Conservation (phyloP, 129 eudicot genomes). For the Artemisia annua region DNA sequence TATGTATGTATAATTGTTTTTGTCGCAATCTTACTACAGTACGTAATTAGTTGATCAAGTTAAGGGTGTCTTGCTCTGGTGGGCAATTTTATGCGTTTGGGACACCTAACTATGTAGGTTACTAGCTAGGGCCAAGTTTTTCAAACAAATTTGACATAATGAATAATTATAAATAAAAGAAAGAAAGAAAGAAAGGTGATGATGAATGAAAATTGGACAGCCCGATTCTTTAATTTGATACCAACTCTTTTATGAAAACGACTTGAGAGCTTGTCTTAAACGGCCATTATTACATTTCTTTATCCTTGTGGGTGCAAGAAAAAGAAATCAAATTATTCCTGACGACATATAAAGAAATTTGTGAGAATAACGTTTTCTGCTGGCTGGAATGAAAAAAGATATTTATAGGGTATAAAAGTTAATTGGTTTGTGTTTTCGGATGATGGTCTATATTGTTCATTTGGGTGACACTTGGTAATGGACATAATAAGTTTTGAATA, state of each 20-base stretch:
- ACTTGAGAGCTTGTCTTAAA: constrained; percentile 33
- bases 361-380: constrained; percentile 17
- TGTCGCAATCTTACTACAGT: not conserved
- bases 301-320: constrained; percentile 11
- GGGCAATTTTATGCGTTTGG: constrained; percentile 18
- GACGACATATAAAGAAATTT: constrained; percentile 12
- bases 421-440: not conserved
- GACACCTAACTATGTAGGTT: constrained; percentile 18
- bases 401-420: too few relatives aligned
- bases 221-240: constrained; percentile 15
- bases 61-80: constrained; percentile 1
- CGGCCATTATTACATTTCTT: constrained; percentile 39
- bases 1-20: too few relatives aligned
- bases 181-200: constrained; percentile 6
- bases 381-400: not conserved
- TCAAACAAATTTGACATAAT: constrained; percentile 20
- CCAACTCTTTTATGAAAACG: constrained; percentile 37
- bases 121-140: constrained; percentile 12
- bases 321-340: constrained; percentile 12
- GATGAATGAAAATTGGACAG: constrained; percentile 19
- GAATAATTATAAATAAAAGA: not conserved
- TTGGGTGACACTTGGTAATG: not conserved
- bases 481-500: not conserved
- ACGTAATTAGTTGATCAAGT: not conserved
- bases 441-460: not conserved